These are phyloP conservation scores for Pilatotrama ljubarskyi DNA, from an alignment of 768 basidiomycete species.

Conservation along the genomic window DNA sequence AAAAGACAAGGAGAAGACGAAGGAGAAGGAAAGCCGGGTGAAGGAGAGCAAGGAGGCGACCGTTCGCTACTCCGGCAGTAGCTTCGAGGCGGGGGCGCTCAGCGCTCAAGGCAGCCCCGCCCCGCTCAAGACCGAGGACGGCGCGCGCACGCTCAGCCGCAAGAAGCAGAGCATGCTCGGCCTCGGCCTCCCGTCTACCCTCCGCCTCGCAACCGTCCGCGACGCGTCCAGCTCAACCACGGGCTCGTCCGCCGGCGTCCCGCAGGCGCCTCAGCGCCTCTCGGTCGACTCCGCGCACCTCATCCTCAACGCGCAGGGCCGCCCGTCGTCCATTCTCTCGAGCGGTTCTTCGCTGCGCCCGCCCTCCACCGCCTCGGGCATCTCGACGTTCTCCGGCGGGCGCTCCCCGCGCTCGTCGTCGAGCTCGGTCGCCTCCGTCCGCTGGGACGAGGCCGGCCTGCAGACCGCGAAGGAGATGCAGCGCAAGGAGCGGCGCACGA, in stretches of 20 bases:
- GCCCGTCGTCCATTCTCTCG: constrained; percentile 42
- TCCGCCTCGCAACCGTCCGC: constrained; percentile 23
- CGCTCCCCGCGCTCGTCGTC: constrained; percentile 41
- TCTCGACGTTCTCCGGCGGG: constrained; percentile 39
- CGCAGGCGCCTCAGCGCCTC: constrained; percentile 25
- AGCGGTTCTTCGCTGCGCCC: constrained; percentile 50
- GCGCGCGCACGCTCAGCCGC: constrained; percentile 42
- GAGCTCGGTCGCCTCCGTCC: constrained; percentile 41
- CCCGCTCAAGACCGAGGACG: constrained; percentile 30
- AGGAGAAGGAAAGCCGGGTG: constrained; percentile 23
- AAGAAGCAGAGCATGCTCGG: constrained; percentile 67
- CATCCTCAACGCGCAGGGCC: constrained; percentile 35
- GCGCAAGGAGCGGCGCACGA: constrained; percentile 29
- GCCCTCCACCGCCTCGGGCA: constrained; percentile 41
- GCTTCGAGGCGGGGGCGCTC: constrained; percentile 67
- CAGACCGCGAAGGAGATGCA: constrained; percentile 48
- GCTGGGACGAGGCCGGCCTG: constrained; percentile 53
- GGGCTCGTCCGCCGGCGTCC: constrained; percentile 15
- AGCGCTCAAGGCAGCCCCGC: constrained; percentile 32
- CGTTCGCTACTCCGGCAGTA: constrained; percentile 53
- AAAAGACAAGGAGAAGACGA: constrained; percentile 34
- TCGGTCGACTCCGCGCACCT: constrained; percentile 36
- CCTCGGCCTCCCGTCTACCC: constrained; percentile 56
- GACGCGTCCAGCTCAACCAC: constrained; percentile 18
- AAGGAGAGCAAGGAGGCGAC: constrained; percentile 32